Evolutionary conservation across 805 yeast species (phyloP), one percentile per base, ranked within the genome.

Genomic region (Kodamaea leandrae): DNA sequence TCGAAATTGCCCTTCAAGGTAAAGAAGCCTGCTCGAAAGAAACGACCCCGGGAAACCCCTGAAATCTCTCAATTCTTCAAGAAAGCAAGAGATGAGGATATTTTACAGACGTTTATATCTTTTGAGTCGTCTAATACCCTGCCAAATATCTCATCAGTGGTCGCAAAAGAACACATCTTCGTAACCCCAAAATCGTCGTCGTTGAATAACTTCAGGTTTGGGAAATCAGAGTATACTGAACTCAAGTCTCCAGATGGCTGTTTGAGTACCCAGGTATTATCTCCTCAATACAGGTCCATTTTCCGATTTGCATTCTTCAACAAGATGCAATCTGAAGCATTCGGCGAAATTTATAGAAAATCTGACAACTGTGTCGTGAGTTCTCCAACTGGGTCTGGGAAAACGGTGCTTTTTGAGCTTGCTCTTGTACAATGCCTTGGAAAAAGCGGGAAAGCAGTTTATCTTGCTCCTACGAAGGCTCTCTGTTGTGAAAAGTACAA

Each of bases 391-490:
- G 82, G 83, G 3, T 37, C 39, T 12, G 82, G 83, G 0, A 78
- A 78, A 47, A 76, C 82, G 0, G 79, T 69, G 0, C 52, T 77
- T 4, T 76, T 76, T 50, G 82, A 77, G 51, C 51, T 78, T 29
- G 79, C 81, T 0, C 73, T 78, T 2, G 44, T 74, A 16, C 54
- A 64, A 29, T 54, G 63, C 6, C 50, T 67, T 16, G 34, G 49
- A 14, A 59, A 61, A 9, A 13, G 19, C 19, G 23, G 13, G 3
- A 68, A 66, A 50, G 60, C 65, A 4, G 49, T 78, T 2, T 80
- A 79, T 46, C 65, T 80, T 30, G 83, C 83, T 0, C 85, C 86
- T 2, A 75, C 81, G 5, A 78, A 77, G 48, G 74, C 83, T 0
- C 58, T 80, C 27, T 79, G 83, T 45, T 54, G 60, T 15, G 82